These are phyloP conservation scores for Ascoidea asiatica DNA, from an alignment of 805 yeast species.

Conservation along the genomic window DNA sequence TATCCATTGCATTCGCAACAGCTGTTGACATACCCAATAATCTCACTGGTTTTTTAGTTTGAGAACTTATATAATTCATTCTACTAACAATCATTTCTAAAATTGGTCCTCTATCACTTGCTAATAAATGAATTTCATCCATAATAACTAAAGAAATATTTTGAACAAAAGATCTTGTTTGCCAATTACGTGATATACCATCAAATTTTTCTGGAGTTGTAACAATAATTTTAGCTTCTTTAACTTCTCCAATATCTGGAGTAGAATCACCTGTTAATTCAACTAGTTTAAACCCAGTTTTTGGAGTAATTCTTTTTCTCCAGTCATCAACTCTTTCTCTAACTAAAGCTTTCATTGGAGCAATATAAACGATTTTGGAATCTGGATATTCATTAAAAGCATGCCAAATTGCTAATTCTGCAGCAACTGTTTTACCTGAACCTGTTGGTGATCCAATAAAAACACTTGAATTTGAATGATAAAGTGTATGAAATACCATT, in stretches of 20 bases:
- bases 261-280: slow-evolving; percentile 77
- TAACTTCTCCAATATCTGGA: slow-evolving; percentile 55
- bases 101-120: slow-evolving; percentile 80
- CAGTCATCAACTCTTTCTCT: slow-evolving; percentile 78
- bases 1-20: slow-evolving; percentile 72
- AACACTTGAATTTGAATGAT: slow-evolving; percentile 64
- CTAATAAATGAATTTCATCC: slow-evolving; percentile 78
- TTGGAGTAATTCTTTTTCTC: slow-evolving; percentile 36
- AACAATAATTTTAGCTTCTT: slow-evolving; percentile 60
- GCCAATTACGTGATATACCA: slow-evolving; percentile 82
- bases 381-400: slow-evolving; percentile 77
- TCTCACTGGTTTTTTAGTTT: slow-evolving; percentile 47
- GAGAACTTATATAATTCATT: slow-evolving; percentile 57
- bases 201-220: slow-evolving; percentile 84
- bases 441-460: slow-evolving; percentile 98
- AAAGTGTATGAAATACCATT: slow-evolving; percentile 84
- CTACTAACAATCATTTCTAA: slow-evolving; percentile 83
- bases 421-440: slow-evolving; percentile 95
- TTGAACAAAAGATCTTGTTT: slow-evolving; percentile 62
- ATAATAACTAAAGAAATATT: slow-evolving; percentile 62
- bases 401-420: slow-evolving; percentile 95
- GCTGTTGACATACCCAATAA: slow-evolving; percentile 75
- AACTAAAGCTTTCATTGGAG: slow-evolving; percentile 83
- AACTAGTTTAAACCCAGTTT: slow-evolving; percentile 40
- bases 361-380: slow-evolving; percentile 71